A percentile compares a stretch with the other conserved stretches of the same genome.
phyloP scores from a whole-genome alignment of 1,284 basidiomycete species.

The Puccinia novopanici region DNA sequence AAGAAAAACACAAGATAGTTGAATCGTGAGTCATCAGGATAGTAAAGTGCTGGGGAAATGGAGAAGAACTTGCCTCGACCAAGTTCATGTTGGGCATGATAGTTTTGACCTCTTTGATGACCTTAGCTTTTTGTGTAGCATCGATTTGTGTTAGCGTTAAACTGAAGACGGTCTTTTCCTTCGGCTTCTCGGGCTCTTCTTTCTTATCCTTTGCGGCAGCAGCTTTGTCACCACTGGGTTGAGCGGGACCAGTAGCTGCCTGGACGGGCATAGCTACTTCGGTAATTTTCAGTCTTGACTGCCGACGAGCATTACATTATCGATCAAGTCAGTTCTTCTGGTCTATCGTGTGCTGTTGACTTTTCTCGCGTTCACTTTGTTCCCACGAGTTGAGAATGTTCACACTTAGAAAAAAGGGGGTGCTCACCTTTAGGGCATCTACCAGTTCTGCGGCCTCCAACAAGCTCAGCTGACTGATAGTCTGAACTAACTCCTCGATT shows the following conservation, averaged over 20 bases:
- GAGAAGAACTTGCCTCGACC: conserved; percentile 74
- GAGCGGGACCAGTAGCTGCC: conserved; percentile 63
- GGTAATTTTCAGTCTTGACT: conserved; percentile 94
- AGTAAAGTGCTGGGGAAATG: background rate
- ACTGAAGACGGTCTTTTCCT: conserved; percentile 98
- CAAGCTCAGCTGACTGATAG: conserved; percentile 85
- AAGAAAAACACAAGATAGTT: background rate
- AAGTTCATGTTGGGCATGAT: conserved; percentile 89
- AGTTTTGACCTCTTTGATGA: conserved; percentile 97
- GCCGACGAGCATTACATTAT: background rate
- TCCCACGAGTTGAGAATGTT: background rate
- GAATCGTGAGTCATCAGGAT: conserved; percentile 32
- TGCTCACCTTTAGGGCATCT: conserved; percentile 77
- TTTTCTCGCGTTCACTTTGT: background rate
- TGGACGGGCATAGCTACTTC: conserved; percentile 84
- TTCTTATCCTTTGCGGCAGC: conserved; percentile 60
- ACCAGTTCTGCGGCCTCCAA: conserved; percentile 98
- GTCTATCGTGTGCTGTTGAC: background rate
- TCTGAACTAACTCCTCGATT: conserved; percentile 83
- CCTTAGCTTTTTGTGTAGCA: conserved; percentile 86
- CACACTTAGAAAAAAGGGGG: background rate
- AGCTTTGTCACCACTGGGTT: conserved; percentile 67
- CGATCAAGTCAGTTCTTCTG: background rate
- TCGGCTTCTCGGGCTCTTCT: conserved; percentile 78
- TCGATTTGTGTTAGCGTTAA: conserved; percentile 92